phyloP scores from a whole-genome alignment of 805 yeast genomes.

The Peterozyma toletana region DNA sequence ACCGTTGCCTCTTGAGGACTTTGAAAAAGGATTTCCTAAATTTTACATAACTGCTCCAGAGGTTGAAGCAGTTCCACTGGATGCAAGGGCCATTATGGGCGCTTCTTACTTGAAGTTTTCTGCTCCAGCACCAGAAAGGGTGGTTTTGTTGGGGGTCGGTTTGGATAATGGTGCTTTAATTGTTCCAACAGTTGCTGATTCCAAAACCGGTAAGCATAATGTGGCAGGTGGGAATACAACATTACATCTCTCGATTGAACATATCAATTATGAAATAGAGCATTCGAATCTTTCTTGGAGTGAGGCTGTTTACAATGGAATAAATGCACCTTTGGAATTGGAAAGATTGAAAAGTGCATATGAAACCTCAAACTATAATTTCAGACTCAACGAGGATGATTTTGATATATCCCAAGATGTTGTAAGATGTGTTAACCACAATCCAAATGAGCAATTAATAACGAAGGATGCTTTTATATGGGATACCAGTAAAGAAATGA shows the following conservation, averaged over 20 bases:
- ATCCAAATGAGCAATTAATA: constrained; percentile 9
- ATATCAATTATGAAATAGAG: constrained; percentile 11
- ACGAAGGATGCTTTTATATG: constrained; percentile 17
- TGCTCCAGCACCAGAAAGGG: constrained; percentile 24
- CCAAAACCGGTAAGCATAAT: constrained; percentile 5
- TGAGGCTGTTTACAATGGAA: constrained; percentile 14
- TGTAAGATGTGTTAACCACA: constrained; percentile 6
- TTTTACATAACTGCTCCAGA: constrained; percentile 18
- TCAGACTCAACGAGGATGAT: not conserved
- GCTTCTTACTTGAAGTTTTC: constrained; percentile 23
- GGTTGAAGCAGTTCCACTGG: constrained; percentile 18
- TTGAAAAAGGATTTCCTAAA: constrained; percentile 10
- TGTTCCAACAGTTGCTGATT: constrained; percentile 16
- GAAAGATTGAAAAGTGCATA: not conserved
- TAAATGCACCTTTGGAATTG: constrained; percentile 3
- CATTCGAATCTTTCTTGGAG: constrained; percentile 4
- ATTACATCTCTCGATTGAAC: constrained; percentile 9
- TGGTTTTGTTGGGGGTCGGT: constrained; percentile 24
- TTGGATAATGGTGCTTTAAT: constrained; percentile 15
- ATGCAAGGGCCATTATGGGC: constrained; percentile 25
- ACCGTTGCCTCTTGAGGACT: constrained; percentile 1
- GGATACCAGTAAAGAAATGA: constrained; percentile 14
- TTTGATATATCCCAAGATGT: constrained; percentile 12
- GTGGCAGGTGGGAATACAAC: constrained; percentile 9
- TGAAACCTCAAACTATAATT: not conserved